A percentile compares a stretch with the other conserved stretches of the same genome.
Evolutionary conservation across 116 monocot genomes (phyloP).

Genomic region (Papilionanthe hybrid): DNA sequence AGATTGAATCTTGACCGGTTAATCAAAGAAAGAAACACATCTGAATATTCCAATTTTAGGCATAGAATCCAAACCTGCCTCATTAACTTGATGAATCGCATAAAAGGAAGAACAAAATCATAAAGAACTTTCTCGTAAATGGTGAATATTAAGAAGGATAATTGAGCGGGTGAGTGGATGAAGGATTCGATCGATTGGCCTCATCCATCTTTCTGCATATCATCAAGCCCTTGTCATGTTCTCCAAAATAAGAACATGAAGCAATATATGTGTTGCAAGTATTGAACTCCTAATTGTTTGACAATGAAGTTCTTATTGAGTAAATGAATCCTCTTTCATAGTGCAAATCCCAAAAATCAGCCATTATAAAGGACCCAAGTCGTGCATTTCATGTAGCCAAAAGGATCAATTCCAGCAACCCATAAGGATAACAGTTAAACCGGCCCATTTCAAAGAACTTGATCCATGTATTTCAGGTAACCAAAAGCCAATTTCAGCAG

Average conservation of each 20-base stretch:
- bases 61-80: no score
- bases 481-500: no score
- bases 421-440: no score
- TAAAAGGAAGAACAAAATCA: no score
- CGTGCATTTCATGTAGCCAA: no score
- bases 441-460: no score
- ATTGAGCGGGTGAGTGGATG: background rate
- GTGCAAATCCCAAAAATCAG: slow-evolving; percentile 37
- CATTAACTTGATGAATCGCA: no score
- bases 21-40: background rate
- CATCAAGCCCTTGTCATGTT: slow-evolving; percentile 36
- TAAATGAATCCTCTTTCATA: slow-evolving; percentile 13
- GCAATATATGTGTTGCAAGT: slow-evolving; percentile 53
- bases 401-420: no score
- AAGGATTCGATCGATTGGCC: slow-evolving; percentile 12
- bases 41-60: background rate
- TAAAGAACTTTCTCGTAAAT: no score
- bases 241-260: slow-evolving; percentile 36
- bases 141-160: background rate
- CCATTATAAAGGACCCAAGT: no score
- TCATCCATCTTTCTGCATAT: slow-evolving; percentile 36
- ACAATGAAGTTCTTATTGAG: slow-evolving; percentile 30
- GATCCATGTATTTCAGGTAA: no score
- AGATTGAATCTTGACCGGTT: background rate
- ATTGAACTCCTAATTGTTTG: slow-evolving; percentile 42